phyloP scores from a whole-genome alignment of 2,329 filamentous ascomycete genomes.

The Fusarium burgessii region DNA sequence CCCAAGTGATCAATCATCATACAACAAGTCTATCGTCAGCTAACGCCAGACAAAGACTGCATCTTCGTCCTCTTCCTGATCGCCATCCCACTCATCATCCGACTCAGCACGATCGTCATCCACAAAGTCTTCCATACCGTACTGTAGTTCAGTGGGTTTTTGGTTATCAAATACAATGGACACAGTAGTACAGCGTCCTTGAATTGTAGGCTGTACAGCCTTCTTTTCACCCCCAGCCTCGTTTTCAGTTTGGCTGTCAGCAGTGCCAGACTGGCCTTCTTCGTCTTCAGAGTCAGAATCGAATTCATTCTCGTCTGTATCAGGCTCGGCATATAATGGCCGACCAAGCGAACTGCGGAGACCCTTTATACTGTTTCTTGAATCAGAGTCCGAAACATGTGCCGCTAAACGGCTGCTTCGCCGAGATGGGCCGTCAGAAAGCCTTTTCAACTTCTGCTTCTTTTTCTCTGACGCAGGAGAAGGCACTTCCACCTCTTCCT shows the following conservation, averaged over 20 bases:
- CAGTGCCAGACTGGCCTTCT: slow-evolving; percentile 6
- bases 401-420: slow-evolving; percentile 55
- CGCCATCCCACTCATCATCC: slow-evolving; percentile 70
- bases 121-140: slow-evolving; percentile 78
- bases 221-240: slow-evolving; percentile 16
- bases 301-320: slow-evolving; percentile 60
- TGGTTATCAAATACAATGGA: slow-evolving; percentile 81
- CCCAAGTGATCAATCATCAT: background rate
- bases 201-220: slow-evolving; percentile 67
- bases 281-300: slow-evolving; percentile 44
- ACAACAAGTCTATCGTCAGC: background rate
- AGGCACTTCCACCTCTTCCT: background rate
- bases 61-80: slow-evolving; percentile 62
- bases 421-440: slow-evolving; percentile 48
- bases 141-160: slow-evolving; percentile 75
- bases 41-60: slow-evolving; percentile 48
- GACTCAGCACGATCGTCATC: slow-evolving; percentile 67
- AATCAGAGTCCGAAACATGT: slow-evolving; percentile 44
- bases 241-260: slow-evolving; percentile 14
- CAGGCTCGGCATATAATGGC: slow-evolving; percentile 59
- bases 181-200: slow-evolving; percentile 78
- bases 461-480: slow-evolving; percentile 24
- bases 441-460: slow-evolving; percentile 22
- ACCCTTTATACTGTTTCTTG: slow-evolving; percentile 37
- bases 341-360: slow-evolving; percentile 34